Evolutionary conservation across 805 yeast species (phyloP), one percentile per base, ranked within the genome.

Genomic region (Ogataea haglerorum): DNA sequence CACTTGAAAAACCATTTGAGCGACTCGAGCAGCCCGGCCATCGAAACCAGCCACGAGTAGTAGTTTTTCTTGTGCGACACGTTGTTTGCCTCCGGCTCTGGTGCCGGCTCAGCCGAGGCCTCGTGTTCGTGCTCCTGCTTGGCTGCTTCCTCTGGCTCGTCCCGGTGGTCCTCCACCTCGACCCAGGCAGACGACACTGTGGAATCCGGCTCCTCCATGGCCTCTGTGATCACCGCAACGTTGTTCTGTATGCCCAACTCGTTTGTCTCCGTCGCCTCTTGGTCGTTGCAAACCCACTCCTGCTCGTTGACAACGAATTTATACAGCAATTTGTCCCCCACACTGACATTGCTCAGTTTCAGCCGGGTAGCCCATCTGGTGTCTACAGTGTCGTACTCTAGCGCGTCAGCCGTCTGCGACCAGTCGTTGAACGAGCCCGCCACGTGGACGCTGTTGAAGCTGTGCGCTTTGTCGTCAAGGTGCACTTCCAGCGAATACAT

Each of bases 251-350:
- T 57, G 0, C 64, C 64, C 6, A 40, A 32, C 3, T 15, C 49
- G 38, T 61, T 64, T 1, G 34, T 32, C 37, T 58, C 64, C 5
- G 38, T 31, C 1, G 54, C 52, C 26, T 47, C 39, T 8, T 36
- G 13, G 6, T 27, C 29, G 40, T 58, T 54, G 41, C 57, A 55
- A 10, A 58, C 38, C 67, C 67, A 62, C 10, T 47, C 42, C 3
- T 35, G 23, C 2, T 48, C 56, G 38, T 59, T 49, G 14, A 53
- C 47, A 5, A 62, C 58, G 37, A 56, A 62, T 34, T 62, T 62
- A 45, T 58, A 62, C 14, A 42, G 31, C 27, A 56, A 34, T 33
- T 53, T 54, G 14, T 46, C 48, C 31, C 47, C 42, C 22, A 26
- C 29, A 5, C 28, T 30, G 17, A 31, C 33, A 13, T 31, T 30